Percentiles rank a stretch among this genome's conserved stretches.
Evolutionary conservation across 2,329 filamentous ascomycete species (phyloP).

Genomic region (Juglanconis oblonga): DNA sequence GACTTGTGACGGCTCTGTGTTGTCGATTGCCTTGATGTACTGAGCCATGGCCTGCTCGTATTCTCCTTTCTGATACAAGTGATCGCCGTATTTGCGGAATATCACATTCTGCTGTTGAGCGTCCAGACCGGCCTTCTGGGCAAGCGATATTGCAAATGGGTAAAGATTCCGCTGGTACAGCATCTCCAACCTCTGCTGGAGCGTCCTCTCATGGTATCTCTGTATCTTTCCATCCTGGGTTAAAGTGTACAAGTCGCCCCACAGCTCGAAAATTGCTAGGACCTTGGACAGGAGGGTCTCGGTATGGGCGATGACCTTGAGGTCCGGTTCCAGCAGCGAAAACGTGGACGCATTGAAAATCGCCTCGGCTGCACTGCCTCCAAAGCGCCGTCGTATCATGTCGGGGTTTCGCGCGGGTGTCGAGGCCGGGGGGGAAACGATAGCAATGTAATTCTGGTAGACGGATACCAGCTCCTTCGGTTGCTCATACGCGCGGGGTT

Average conservation of each 20-base stretch:
- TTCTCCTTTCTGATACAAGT: constrained; percentile 90
- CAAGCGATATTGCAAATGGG: constrained; percentile 85
- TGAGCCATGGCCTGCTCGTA: constrained; percentile 99
- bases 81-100: constrained; percentile 89
- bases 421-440: constrained; percentile 71
- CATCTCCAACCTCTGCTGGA: constrained; percentile 89
- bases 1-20: constrained; percentile 92
- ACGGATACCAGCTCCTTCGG: constrained; percentile 78
- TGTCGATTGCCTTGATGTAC: constrained; percentile 93
- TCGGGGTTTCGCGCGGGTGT: constrained; percentile 56
- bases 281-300: constrained; percentile 81
- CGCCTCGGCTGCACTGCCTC: constrained; percentile 68
- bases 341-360: constrained; percentile 86
- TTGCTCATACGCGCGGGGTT: constrained; percentile 87
- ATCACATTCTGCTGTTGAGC: constrained; percentile 82
- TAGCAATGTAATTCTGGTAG: constrained; percentile 80
- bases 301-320: constrained; percentile 86
- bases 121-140: constrained; percentile 83
- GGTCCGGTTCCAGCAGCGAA: constrained; percentile 84
- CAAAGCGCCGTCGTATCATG: constrained; percentile 68
- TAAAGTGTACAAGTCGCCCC: constrained; percentile 89
- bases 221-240: constrained; percentile 87
- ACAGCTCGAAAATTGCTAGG: constrained; percentile 76
- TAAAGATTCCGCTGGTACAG: constrained; percentile 93
- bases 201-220: constrained; percentile 84